phyloP scores from a whole-genome alignment of 345 rosid genomes.

The Toxicodendron radicans region DNA sequence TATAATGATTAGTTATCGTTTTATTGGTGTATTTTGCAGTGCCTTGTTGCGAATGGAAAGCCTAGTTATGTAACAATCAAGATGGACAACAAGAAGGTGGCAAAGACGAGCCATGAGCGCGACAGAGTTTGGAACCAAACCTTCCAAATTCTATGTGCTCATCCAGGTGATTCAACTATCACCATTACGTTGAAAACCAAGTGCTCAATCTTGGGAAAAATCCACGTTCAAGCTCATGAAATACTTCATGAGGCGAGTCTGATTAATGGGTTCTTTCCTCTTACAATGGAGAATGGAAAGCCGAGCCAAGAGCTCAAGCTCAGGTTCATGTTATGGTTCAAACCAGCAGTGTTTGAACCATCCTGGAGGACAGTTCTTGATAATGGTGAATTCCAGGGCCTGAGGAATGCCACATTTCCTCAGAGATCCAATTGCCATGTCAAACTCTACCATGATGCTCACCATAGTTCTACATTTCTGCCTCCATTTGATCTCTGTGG shows the following conservation, averaged over 20 bases:
- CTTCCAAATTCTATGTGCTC: slow-evolving; percentile 78
- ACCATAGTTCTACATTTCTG: slow-evolving; percentile 48
- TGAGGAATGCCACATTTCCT: slow-evolving; percentile 68
- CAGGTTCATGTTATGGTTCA: slow-evolving; percentile 76
- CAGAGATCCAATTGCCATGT: slow-evolving; percentile 70
- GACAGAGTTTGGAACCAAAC: slow-evolving; percentile 91
- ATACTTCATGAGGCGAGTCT: slow-evolving; percentile 47
- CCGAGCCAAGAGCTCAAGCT: slow-evolving; percentile 52
- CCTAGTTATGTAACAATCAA: slow-evolving; percentile 70
- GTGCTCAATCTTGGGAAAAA: slow-evolving; percentile 64
- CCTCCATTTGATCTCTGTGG: slow-evolving; percentile 48
- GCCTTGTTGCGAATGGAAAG: slow-evolving; percentile 46
- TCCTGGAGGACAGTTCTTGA: slow-evolving; percentile 49
- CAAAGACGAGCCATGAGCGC: slow-evolving; percentile 58
- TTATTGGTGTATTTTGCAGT: slow-evolving; percentile 36
- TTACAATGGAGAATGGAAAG: slow-evolving; percentile 47
- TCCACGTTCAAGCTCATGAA: slow-evolving; percentile 48
- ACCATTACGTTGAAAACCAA: slow-evolving; percentile 69
- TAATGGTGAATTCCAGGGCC: slow-evolving; percentile 54
- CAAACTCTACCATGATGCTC: slow-evolving; percentile 75
- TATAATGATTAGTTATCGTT: no score
- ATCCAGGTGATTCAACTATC: slow-evolving; percentile 53
- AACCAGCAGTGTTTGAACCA: slow-evolving; percentile 67
- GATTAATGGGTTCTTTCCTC: slow-evolving; percentile 61
- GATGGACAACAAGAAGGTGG: slow-evolving; percentile 61